Percentiles rank a stretch among this genome's conserved stretches.
Conservation (phyloP, 352 stramenopile genomes). For the Phytophthora palmivora region DNA sequence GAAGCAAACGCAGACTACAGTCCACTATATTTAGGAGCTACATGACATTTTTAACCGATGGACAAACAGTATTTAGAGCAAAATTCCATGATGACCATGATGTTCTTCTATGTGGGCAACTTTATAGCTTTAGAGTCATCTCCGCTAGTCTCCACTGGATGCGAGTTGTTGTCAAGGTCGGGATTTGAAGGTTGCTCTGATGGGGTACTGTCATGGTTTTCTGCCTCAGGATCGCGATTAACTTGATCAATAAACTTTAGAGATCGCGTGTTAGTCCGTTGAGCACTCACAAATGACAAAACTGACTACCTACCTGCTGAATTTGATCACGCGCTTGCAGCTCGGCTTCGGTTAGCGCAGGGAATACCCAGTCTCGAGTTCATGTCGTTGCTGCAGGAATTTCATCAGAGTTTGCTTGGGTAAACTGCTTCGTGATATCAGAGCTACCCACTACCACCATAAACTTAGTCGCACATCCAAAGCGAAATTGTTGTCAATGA, state of each 20-base stretch:
- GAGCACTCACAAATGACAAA: not conserved
- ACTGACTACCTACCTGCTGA: conserved; percentile 33
- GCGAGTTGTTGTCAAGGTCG: not conserved
- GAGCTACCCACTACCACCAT: conserved; percentile 44
- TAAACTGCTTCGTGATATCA: conserved; percentile 62
- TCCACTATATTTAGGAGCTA: conserved; percentile 19
- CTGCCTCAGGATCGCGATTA: conserved; percentile 3
- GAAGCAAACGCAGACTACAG: not conserved
- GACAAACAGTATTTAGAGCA: too few species aligned
- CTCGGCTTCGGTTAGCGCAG: conserved; percentile 52
- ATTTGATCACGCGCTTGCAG: conserved; percentile 38
- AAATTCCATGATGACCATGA: too few species aligned
- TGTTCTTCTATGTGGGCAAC: conserved; percentile 28
- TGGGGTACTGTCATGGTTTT: not conserved
- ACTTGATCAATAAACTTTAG: conserved; percentile 31
- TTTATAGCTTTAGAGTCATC: conserved; percentile 14
- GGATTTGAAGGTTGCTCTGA: conserved; percentile 3
- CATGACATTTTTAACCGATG: not conserved
- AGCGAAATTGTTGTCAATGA: not conserved
- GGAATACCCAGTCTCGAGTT: conserved; percentile 65
- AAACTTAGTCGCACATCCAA: not conserved
- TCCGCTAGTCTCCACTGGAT: not conserved
- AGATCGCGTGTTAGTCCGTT: not conserved
- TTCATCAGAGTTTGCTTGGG: conserved; percentile 33
- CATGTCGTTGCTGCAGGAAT: conserved; percentile 53